Evolutionary conservation across 1,284 basidiomycete species (phyloP).

Genomic region (Pseudozyma thailandica): DNA sequence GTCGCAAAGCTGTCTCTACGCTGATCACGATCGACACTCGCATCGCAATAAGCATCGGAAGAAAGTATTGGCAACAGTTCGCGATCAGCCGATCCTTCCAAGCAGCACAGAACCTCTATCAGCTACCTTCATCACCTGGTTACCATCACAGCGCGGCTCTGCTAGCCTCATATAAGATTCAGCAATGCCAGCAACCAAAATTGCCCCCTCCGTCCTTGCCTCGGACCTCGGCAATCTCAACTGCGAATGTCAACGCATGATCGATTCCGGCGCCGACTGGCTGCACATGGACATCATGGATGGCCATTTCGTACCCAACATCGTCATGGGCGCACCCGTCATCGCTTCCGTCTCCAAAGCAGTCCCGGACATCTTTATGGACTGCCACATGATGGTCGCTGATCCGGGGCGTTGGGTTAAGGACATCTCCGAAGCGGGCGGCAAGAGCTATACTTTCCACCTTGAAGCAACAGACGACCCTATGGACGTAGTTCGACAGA

Average conservation of each 20-base stretch:
- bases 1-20: too few relatives aligned
- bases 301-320: constrained; percentile 96
- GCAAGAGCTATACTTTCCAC: constrained; percentile 95
- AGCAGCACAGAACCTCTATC: not conserved
- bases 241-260: constrained; percentile 65
- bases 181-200: constrained; percentile 63
- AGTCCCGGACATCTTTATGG: constrained; percentile 97
- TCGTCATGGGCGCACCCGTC: constrained; percentile 81
- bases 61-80: too few relatives aligned
- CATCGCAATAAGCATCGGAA: too few relatives aligned
- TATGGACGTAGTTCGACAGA: constrained; percentile 64
- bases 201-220: constrained; percentile 66
- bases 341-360: constrained; percentile 87
- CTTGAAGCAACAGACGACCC: constrained; percentile 77
- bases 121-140: not conserved
- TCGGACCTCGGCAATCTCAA: constrained; percentile 67
- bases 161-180: not conserved
- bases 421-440: constrained; percentile 94
- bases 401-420: constrained; percentile 96
- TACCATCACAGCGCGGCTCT: not conserved
- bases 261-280: constrained; percentile 67
- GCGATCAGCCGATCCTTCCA: too few relatives aligned
- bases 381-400: constrained; percentile 99
- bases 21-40: too few relatives aligned
- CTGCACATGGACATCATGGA: constrained; percentile 63